Evolutionary conservation across 164 flowering plant genomes (phyloP), one percentile per base, ranked within the genome.

Genomic region (Magnolia kwangsiensis): DNA sequence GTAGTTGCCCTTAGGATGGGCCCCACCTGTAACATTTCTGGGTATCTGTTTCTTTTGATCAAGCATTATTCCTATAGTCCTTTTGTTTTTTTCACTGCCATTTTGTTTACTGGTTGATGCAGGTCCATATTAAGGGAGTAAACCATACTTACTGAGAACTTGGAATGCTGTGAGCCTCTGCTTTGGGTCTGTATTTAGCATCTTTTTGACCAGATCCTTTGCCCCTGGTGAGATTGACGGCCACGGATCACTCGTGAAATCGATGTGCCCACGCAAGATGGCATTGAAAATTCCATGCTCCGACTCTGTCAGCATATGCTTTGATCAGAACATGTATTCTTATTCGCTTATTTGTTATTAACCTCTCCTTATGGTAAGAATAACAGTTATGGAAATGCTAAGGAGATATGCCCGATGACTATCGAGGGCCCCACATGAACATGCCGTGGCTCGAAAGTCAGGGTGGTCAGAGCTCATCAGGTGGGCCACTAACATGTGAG

Each of bases 231-330:
- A 94, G 75, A 92, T 88, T 11, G 88, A 78, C 0, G 97, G 97
- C 97, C 98, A 94, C 65, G 98, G 98, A 76, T 92, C 98, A 59
- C 88, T 83, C 8, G 90, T 81, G 79, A 94, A 94, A 80, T 94
- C 98, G 49, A 94, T 69, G 59, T 89, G 90, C 0, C 94, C 92
- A 0, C 91, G 86, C 51, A 90, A 72, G 72, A 94, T 92, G 1
- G 97, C 96, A 76, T 92, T 91, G 90, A 94, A 92, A 72, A 94
- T 94, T 50, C 97, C 97, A 74, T 87, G 83, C 77, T 94, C 98
- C 18, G 95, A 88, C 79, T 94, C 98, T 91, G 89, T 74, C 63
- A 78, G 16, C 11, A 23, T 61, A n/a, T 8, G 21, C 50, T 18
- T 72, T 51, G 7, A 50, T 63, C 69, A 50, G 31, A 6, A n/a